Conservation (phyloP, 192 early-diverging fungal species). For the Phycomyces blakesleeanus region DNA sequence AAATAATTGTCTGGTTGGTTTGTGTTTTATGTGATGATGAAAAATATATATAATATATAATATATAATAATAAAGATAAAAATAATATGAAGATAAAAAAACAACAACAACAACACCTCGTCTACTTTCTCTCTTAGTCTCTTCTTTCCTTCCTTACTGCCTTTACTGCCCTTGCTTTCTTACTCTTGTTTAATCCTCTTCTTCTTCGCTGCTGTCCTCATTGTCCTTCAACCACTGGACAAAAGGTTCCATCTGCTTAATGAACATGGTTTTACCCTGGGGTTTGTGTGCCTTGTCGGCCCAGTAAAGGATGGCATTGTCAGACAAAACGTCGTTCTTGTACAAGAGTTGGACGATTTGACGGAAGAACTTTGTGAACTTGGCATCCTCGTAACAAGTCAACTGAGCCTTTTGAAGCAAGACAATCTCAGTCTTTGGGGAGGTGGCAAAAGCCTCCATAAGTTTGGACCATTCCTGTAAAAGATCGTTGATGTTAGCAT, state of each 20-base stretch:
- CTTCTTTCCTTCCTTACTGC: too few relatives aligned
- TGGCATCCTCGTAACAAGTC: constrained; percentile 84
- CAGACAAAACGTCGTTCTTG: constrained; percentile 87
- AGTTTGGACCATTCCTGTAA: constrained; percentile 69
- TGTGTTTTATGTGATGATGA: too few relatives aligned
- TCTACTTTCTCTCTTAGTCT: too few relatives aligned
- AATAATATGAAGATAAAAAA: too few relatives aligned
- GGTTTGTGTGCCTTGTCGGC: constrained; percentile 82
- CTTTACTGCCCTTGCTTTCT: too few relatives aligned
- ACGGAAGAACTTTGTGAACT: constrained; percentile 84
- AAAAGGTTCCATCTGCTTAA: constrained; percentile 93
- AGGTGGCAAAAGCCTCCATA: constrained; percentile 70
- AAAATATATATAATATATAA: too few relatives aligned
- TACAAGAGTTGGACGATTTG: constrained; percentile 80
- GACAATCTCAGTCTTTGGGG: constrained; percentile 80
- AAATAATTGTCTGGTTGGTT: too few relatives aligned
- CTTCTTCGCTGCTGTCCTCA: constrained; percentile 67
- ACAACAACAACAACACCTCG: too few relatives aligned
- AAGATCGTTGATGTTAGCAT: too few relatives aligned
- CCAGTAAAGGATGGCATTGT: constrained; percentile 93
- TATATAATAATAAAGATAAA: too few relatives aligned
- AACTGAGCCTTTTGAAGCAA: constrained; percentile 84
- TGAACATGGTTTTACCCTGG: constrained; percentile 84
- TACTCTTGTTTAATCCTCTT: too few relatives aligned
- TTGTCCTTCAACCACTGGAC: constrained; percentile 73